Evolutionary conservation across 371 early-diverging fungal genomes (phyloP).

Genomic region (Mortierella sp.): DNA sequence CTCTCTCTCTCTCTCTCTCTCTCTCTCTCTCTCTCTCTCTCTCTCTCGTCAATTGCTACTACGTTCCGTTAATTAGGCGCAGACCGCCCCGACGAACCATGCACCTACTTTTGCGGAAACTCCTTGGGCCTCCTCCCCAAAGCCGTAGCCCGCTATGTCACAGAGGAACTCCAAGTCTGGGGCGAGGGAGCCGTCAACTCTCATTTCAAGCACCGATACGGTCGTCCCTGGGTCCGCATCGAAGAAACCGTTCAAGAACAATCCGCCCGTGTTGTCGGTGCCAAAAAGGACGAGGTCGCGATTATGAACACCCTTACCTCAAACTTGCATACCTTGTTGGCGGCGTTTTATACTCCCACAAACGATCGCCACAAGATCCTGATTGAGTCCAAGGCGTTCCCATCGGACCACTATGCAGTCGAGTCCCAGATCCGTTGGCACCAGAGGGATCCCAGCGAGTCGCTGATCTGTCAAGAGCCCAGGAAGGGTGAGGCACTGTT

Average conservation of each 20-base stretch:
- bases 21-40: too few species aligned
- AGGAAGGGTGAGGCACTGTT: conserved; percentile 80
- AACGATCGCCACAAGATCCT: conserved; percentile 84
- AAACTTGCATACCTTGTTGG: conserved; percentile 92
- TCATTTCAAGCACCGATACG: conserved; percentile 86
- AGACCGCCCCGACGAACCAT: conserved; percentile 58
- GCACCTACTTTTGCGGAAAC: conserved; percentile 93
- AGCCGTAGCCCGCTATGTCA: conserved; percentile 73
- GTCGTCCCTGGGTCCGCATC: conserved; percentile 91
- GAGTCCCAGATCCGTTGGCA: conserved; percentile 90
- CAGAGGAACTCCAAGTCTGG: conserved; percentile 95
- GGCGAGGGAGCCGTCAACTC: conserved; percentile 58
- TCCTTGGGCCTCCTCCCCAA: conserved; percentile 93
- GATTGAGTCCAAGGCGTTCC: conserved; percentile 95
- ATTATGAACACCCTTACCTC: conserved; percentile 94
- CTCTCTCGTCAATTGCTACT: background rate
- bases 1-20: too few species aligned
- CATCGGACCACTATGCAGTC: conserved; percentile 95
- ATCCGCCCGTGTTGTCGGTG: conserved; percentile 88
- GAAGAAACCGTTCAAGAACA: conserved; percentile 83
- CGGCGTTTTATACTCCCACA: conserved; percentile 93
- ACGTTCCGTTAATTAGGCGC: conserved; percentile 24
- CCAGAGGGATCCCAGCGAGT: conserved; percentile 77
- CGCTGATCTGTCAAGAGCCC: conserved; percentile 82
- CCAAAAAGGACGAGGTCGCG: conserved; percentile 85